A percentile compares a stretch with the other conserved stretches of the same genome.
Evolutionary conservation across 2,329 filamentous ascomycete genomes (phyloP).

Genomic region (Nectriaceae sp.): DNA sequence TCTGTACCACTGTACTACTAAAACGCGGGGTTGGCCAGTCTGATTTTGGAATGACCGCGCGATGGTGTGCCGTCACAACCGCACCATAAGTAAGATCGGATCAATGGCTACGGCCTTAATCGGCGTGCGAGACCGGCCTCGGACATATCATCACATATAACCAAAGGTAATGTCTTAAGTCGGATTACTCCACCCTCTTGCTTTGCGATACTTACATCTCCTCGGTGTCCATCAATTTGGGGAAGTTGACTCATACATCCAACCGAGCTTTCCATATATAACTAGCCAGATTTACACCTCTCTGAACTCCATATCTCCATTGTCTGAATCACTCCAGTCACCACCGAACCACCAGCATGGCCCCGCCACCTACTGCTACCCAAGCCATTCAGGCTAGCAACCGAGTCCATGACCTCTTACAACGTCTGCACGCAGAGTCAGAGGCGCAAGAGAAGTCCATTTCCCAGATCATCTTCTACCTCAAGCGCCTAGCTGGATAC

Average conservation of each 20-base stretch:
- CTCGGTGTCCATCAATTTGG: too few species aligned
- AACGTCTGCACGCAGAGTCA: conserved; percentile 29
- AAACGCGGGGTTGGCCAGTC: not conserved
- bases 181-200: too few species aligned
- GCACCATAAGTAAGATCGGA: not conserved
- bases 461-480: conserved; percentile 29
- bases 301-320: too few species aligned
- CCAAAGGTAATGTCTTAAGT: too few species aligned
- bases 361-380: conserved; percentile 17
- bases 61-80: not conserved
- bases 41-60: not conserved
- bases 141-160: conserved; percentile 11
- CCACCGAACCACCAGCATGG: conserved; percentile 17
- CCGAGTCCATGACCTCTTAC: conserved; percentile 27
- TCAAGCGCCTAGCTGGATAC: conserved; percentile 21
- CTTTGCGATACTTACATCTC: too few species aligned
- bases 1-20: too few species aligned
- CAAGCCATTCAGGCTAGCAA: conserved; percentile 26
- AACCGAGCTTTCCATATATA: too few species aligned
- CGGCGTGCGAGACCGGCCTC: conserved; percentile 15
- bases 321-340: too few species aligned
- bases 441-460: conserved; percentile 26
- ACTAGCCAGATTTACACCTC: too few species aligned
- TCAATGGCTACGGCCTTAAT: not conserved
- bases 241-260: not conserved